Evolutionary conservation across 1,139 yeast genomes (phyloP).

Genomic region (Debaryomyces sp.): DNA sequence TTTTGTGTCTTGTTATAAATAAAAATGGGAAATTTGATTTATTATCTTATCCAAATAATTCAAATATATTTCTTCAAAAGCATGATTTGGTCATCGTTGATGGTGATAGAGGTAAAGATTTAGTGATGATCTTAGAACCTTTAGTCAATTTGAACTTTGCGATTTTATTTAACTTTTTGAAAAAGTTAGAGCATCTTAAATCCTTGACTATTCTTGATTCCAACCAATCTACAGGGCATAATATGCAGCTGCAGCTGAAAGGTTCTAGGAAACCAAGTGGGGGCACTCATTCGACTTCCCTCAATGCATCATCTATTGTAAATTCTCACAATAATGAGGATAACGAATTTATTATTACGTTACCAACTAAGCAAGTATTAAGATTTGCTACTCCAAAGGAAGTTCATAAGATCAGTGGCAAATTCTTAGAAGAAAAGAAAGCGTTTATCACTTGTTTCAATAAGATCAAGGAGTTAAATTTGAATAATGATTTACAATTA

Average conservation of each 20-base stretch:
- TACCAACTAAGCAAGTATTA: conserved; percentile 53
- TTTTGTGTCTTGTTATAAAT: conserved; percentile 51
- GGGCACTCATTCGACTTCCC: conserved; percentile 41
- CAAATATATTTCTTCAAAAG: conserved; percentile 54
- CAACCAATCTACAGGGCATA: conserved; percentile 13
- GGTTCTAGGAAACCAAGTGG: conserved; percentile 27
- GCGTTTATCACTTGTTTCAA: conserved; percentile 49
- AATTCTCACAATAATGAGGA: conserved; percentile 46
- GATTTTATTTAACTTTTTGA: conserved; percentile 74
- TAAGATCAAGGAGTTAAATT: conserved; percentile 47
- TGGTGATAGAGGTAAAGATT: conserved; percentile 54
- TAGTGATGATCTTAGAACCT: conserved; percentile 53
- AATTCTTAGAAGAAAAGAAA: conserved; percentile 49
- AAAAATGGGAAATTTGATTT: conserved; percentile 61
- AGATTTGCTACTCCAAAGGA: conserved; percentile 54
- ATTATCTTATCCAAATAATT: conserved; percentile 44
- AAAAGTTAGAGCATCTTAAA: conserved; percentile 76
- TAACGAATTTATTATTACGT: conserved; percentile 48
- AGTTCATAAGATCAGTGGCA: conserved; percentile 44
- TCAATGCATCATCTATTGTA: conserved; percentile 43
- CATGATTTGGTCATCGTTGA: conserved; percentile 52
- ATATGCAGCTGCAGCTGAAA: conserved; percentile 12
- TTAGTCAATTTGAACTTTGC: conserved; percentile 55
- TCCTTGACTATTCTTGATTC: conserved; percentile 57
- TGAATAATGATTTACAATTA: conserved; percentile 45